These are phyloP conservation scores for Jatropha curcas DNA, from an alignment of 345 rosid species.

Conservation along the genomic window DNA sequence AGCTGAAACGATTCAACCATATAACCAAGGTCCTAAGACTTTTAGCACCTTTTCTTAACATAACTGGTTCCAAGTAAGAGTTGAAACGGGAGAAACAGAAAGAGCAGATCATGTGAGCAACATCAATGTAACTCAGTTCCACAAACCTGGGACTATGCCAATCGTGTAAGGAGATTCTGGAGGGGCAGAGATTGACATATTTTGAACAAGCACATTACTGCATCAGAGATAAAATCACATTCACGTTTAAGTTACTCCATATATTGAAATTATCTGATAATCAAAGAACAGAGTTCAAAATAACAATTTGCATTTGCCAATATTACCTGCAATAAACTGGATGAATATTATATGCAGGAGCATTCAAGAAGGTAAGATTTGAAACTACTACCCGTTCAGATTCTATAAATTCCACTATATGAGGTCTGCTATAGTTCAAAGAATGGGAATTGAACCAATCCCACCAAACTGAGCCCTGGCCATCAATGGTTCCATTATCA, in stretches of 20 bases:
- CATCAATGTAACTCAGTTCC: neutral
- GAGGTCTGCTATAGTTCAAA: constrained; percentile 86
- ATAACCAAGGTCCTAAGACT: neutral
- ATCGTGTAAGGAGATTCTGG: constrained; percentile 62
- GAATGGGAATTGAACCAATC: constrained; percentile 60
- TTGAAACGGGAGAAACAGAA: neutral
- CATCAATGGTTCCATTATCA: constrained; percentile 86
- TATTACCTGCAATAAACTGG: constrained; percentile 87
- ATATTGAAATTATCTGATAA: neutral
- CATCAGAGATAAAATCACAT: constrained; percentile 22
- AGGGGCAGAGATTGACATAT: constrained; percentile 54
- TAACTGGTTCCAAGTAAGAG: neutral
- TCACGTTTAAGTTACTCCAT: constrained; percentile 3
- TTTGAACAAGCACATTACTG: constrained; percentile 63
- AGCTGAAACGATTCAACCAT: neutral
- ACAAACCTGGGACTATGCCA: constrained; percentile 81
- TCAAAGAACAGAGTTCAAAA: neutral
- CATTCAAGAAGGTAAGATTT: constrained; percentile 76
- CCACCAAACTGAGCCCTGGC: constrained; percentile 94
- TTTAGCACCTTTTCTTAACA: neutral
- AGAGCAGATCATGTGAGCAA: neutral
- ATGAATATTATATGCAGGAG: constrained; percentile 79
- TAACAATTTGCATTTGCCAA: neutral
- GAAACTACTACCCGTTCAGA: constrained; percentile 68
- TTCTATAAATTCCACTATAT: constrained; percentile 69